Conservation (phyloP, 2,329 filamentous ascomycete species). For the Colletotrichum acutatum region DNA sequence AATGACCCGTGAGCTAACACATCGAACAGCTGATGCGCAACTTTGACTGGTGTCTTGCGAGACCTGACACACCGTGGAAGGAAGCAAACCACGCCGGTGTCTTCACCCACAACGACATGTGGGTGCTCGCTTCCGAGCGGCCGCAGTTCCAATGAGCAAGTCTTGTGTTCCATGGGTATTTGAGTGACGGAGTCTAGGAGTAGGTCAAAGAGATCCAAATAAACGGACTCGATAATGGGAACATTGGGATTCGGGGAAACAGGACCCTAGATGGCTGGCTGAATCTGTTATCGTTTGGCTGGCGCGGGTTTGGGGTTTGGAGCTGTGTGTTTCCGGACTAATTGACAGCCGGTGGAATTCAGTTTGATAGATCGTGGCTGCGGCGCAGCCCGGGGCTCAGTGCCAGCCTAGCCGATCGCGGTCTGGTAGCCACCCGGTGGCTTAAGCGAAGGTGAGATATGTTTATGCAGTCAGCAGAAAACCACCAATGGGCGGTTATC, state of each 20-base stretch:
- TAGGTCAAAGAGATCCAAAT: not conserved
- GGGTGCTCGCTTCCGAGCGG: slow-evolving; percentile 30
- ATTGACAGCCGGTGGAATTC: not conserved
- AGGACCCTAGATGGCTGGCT: not conserved
- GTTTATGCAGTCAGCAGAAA: not conserved
- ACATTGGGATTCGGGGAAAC: not conserved
- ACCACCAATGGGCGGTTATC: not conserved
- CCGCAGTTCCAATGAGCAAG: not conserved
- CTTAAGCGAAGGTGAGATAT: not conserved
- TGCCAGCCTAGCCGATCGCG: not conserved
- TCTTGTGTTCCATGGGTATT: not conserved
- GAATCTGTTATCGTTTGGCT: not conserved
- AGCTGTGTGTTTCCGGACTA: not conserved
- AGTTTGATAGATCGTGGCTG: not conserved
- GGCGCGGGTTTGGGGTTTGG: not conserved
- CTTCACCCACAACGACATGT: slow-evolving; percentile 32
- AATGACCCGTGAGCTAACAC: not conserved
- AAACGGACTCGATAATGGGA: not conserved
- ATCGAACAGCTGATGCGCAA: slow-evolving; percentile 30
- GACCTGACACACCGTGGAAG: slow-evolving; percentile 31
- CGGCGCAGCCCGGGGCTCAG: not conserved
- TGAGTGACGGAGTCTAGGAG: not conserved
- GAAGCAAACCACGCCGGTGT: slow-evolving; percentile 30
- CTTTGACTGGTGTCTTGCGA: slow-evolving; percentile 36
- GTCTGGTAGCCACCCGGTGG: not conserved